Evolutionary conservation across 768 basidiomycete genomes (phyloP).

Genomic region (Tulasnella sp.): DNA sequence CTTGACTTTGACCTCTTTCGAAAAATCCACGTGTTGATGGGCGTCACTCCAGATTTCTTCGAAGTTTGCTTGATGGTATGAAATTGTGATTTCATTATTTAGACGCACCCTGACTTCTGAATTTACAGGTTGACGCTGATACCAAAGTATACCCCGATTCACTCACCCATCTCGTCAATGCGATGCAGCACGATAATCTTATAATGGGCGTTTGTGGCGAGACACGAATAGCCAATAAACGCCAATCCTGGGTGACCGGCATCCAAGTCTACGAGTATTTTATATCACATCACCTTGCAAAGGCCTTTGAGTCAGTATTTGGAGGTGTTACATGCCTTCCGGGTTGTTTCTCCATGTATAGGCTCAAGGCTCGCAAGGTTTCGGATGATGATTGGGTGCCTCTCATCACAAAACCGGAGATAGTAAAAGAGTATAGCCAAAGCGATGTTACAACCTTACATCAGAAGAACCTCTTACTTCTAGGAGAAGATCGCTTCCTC

Average conservation of each 20-base stretch:
- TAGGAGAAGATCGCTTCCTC: constrained; percentile 98
- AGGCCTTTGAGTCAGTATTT: constrained; percentile 97
- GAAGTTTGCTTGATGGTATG: constrained; percentile 86
- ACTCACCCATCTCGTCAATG: constrained; percentile 82
- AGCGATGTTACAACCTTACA: constrained; percentile 86
- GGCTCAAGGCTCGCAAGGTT: constrained; percentile 81
- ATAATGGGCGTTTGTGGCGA: constrained; percentile 99
- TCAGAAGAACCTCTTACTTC: constrained; percentile 90
- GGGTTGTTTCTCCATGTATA: constrained; percentile 99
- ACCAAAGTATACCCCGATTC: constrained; percentile 91
- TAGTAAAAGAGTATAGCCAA: constrained; percentile 95
- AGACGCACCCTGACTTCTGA: background rate
- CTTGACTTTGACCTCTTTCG: constrained; percentile 97
- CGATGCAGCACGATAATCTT: constrained; percentile 96
- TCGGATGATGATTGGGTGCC: constrained; percentile 95
- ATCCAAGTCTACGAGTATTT: constrained; percentile 99
- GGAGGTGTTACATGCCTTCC: constrained; percentile 98
- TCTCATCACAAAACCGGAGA: constrained; percentile 90
- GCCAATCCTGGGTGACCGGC: constrained; percentile 93
- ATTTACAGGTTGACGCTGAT: constrained; percentile 84
- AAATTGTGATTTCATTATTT: constrained; percentile 9
- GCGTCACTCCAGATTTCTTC: constrained; percentile 98
- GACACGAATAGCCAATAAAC: constrained; percentile 96
- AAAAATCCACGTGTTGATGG: constrained; percentile 91
- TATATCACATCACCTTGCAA: constrained; percentile 96